A percentile compares a stretch with the other conserved stretches of the same genome.
Conservation (phyloP, 2,329 filamentous ascomycete species). For the Xylariaceae sp. region DNA sequence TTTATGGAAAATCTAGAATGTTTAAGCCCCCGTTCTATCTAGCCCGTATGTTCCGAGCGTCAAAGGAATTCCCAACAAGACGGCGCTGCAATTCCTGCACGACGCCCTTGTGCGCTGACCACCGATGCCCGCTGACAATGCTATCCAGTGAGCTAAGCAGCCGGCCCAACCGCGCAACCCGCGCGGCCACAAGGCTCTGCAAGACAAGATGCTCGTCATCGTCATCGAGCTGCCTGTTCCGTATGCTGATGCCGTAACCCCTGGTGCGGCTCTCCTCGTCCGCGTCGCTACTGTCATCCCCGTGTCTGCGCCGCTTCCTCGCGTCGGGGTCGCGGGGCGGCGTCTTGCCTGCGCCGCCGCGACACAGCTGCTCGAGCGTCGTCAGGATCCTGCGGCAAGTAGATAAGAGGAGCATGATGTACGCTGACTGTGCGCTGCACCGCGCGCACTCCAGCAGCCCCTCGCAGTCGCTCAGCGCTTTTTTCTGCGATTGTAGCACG, state of each 20-base stretch:
- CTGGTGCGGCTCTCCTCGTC: constrained; percentile 7
- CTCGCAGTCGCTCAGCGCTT: constrained; percentile 19
- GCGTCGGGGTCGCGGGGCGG: constrained; percentile 4
- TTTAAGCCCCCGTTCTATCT: constrained; percentile 13
- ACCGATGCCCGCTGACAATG: constrained; percentile 16
- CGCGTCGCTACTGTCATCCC: constrained; percentile 1
- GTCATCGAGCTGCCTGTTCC: constrained; percentile 19
- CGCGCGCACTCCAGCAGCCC: constrained; percentile 16
- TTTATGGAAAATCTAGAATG: too few relatives aligned
- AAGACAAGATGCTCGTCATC: constrained; percentile 21
- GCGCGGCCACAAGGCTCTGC: constrained; percentile 19
- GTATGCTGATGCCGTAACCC: constrained; percentile 20
- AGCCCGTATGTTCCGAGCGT: constrained; percentile 14
- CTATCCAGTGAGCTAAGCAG: constrained; percentile 15
- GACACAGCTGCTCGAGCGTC: constrained; percentile 14
- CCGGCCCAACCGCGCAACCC: constrained; percentile 17
- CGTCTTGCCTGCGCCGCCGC: not conserved
- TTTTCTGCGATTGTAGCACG: constrained; percentile 20
- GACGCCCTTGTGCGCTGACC: constrained; percentile 19
- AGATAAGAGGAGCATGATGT: constrained; percentile 20
- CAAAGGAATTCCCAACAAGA: constrained; percentile 11
- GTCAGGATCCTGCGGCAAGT: constrained; percentile 19
- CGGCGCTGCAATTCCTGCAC: constrained; percentile 17
- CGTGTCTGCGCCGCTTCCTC: constrained; percentile 6
- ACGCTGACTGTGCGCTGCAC: constrained; percentile 19